These are phyloP conservation scores for Kregervanrija pseudodelftensis DNA, from an alignment of 805 yeast species.

Conservation along the genomic window DNA sequence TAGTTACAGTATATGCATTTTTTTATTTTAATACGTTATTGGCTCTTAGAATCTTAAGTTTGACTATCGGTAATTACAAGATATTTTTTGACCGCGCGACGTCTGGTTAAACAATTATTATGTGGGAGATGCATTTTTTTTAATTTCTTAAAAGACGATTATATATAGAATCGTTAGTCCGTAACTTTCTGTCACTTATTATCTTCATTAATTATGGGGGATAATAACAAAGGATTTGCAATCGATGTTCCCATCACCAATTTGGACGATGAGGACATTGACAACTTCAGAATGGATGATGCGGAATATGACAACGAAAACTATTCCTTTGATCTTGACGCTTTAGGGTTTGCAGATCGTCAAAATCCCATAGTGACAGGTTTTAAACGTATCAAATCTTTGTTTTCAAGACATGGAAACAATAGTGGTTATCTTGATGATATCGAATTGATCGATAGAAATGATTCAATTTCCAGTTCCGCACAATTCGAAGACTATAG, in stretches of 20 bases:
- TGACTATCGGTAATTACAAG: too few species aligned
- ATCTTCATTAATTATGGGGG: too few species aligned
- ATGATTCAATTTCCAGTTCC: constrained; percentile 4
- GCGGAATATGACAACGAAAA: constrained; percentile 14
- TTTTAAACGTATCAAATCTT: not conserved
- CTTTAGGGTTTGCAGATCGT: constrained; percentile 3
- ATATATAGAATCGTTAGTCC: too few species aligned
- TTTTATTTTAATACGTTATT: too few species aligned
- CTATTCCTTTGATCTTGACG: constrained; percentile 10
- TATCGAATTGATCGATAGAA: constrained; percentile 9
- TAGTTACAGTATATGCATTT: too few species aligned
- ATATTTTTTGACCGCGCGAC: too few species aligned
- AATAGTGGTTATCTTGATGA: constrained; percentile 1
- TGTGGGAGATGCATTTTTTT: too few species aligned
- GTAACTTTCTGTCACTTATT: too few species aligned
- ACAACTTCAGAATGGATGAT: constrained; percentile 20
- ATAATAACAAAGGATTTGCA: constrained; percentile 11
- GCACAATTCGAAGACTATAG: not conserved
- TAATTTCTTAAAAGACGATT: too few species aligned
- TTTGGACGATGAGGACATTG: constrained; percentile 37
- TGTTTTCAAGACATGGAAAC: not conserved
- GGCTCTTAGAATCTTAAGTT: too few species aligned
- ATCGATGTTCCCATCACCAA: constrained; percentile 52
- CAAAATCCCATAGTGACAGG: not conserved
- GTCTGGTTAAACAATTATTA: too few species aligned